Base-by-base conservation (phyloP, 129 eudicot species). In the Mikania micrantha region DNA sequence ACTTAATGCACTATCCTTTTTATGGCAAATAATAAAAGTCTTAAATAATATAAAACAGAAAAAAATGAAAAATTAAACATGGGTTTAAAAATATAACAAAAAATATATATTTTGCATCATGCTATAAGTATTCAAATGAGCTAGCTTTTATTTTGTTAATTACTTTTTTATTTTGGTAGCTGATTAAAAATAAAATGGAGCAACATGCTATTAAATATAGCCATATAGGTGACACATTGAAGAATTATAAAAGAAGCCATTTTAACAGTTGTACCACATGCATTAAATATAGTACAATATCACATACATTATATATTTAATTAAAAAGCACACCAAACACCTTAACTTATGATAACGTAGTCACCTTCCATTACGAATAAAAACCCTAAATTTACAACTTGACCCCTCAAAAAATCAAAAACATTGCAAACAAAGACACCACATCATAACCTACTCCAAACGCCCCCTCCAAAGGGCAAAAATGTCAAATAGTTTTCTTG, bases 291-390 rank as follows among this genome's bases (percentile, higher is more conserved):
- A 6, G 20, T 44, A 31, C 76, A 21, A 35, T n/a, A n/a, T n/a
- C n/a, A n/a, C n/a, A n/a, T n/a, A n/a, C n/a, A n/a, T n/a, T n/a
- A n/a, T n/a, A 17, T 0, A 48, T 17, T 47, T 48, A 24, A 71
- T n/a, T 71, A 47, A 61, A 36, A 15, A 72, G 52, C 17, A 60
- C 72, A 54, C 58, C 38, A 57, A 66, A 56, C 67, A 19, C 38
- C 49, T 57, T 34, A 32, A 59, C 25, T 57, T 42, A 47, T 9
- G 28, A 24, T 58, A 57, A 13, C 5, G 69, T 24, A 57, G 79
- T 75, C 79, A 75, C 79, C 74, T 75, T 67, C 32, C 79, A 59
- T 75, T 59, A 68, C 70, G 22, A 68, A 67, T 58, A 67, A 75
- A 64, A 75, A 59, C 50, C 63, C 62, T 47, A 59, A 47, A 67